Percentiles rank a stretch among this genome's conserved stretches.
Evolutionary conservation across 495 filamentous ascomycete species (phyloP).

Genomic region (Lasiosphaeris hirsuta): DNA sequence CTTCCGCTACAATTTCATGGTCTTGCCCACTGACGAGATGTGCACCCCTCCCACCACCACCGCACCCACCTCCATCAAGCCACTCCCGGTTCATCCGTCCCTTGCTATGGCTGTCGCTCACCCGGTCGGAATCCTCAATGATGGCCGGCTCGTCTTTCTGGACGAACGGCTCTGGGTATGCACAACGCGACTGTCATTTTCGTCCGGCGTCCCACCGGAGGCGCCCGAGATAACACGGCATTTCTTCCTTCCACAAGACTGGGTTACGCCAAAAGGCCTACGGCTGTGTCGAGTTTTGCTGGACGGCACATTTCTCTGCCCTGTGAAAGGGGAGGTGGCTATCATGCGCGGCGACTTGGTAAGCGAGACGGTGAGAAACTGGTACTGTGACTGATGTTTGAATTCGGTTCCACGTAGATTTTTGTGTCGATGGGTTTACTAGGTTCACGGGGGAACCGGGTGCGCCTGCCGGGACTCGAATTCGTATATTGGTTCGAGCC

Average conservation of each 20-base stretch:
- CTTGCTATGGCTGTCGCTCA: background rate
- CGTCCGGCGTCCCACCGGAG: background rate
- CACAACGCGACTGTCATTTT: background rate
- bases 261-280: conserved; percentile 7
- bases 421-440: too few species aligned
- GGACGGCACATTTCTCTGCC: conserved; percentile 6
- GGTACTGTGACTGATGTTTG: too few species aligned
- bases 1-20: background rate
- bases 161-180: conserved; percentile 7
- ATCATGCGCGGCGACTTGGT: conserved; percentile 4
- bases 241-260: conserved; percentile 10
- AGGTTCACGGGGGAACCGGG: too few species aligned
- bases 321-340: conserved; percentile 7
- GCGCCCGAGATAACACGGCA: background rate
- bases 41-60: background rate
- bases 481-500: too few species aligned
- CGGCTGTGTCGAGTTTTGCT: background rate
- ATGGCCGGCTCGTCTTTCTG: conserved; percentile 8
- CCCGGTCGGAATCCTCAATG: conserved; percentile 5
- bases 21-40: background rate
- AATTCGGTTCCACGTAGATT: too few species aligned
- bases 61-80: background rate
- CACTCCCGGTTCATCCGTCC: background rate
- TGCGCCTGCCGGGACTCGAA: too few species aligned
- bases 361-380: background rate